These are phyloP conservation scores for Calvatia gigantea DNA, from an alignment of 768 basidiomycete genomes.

Conservation along the genomic window DNA sequence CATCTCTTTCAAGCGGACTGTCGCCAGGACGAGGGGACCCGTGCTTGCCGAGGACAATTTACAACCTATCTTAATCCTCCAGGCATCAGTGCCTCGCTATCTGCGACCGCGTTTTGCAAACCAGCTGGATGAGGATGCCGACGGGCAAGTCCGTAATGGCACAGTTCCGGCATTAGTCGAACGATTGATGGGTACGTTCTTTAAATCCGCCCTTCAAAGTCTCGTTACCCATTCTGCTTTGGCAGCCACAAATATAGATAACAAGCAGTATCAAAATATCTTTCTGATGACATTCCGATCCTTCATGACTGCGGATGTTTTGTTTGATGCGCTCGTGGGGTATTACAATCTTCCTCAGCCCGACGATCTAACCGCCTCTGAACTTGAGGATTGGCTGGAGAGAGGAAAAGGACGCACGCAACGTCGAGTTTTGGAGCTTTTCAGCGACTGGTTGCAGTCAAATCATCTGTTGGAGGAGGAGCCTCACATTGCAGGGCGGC, in stretches of 20 bases:
- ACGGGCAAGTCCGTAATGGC: conserved; percentile 65
- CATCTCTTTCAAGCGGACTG: conserved; percentile 16
- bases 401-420: conserved; percentile 62
- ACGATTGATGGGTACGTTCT: conserved; percentile 36
- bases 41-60: conserved; percentile 26
- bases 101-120: conserved; percentile 56
- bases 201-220: background rate
- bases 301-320: conserved; percentile 63
- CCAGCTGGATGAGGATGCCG: conserved; percentile 60
- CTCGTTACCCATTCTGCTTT: background rate
- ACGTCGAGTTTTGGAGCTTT: conserved; percentile 51
- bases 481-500: conserved; percentile 50
- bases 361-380: conserved; percentile 43
- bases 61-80: conserved; percentile 24
- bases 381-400: conserved; percentile 64
- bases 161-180: conserved; percentile 73
- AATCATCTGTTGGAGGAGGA: conserved; percentile 63
- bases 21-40: conserved; percentile 15
- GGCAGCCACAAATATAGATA: conserved; percentile 21
- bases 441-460: conserved; percentile 60
- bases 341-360: conserved; percentile 56
- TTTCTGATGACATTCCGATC: conserved; percentile 85
- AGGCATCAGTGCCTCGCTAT: conserved; percentile 47
- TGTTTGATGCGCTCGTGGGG: conserved; percentile 67
- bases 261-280: conserved; percentile 42